Evolutionary conservation across 805 yeast species (phyloP).

Genomic region (Starmerella roubikii): DNA sequence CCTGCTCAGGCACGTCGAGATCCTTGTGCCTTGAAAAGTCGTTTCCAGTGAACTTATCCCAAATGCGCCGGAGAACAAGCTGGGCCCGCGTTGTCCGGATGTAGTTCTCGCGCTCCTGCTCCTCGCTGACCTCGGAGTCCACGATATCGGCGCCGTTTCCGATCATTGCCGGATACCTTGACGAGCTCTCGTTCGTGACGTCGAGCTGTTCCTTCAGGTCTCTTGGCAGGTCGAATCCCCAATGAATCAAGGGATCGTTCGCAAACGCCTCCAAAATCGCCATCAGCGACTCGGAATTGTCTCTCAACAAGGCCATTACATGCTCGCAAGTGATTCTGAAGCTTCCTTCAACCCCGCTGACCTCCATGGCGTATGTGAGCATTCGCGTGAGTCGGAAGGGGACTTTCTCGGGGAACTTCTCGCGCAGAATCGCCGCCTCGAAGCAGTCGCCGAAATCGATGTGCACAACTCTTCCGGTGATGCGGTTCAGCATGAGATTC

Average conservation of each 20-base stretch:
- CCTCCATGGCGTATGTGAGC: slow-evolving; percentile 98
- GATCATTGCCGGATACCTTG: slow-evolving; percentile 7
- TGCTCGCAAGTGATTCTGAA: slow-evolving; percentile 93
- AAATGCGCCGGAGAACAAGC: slow-evolving; percentile 74
- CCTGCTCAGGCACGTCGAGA: slow-evolving; percentile 75
- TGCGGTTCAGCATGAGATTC: slow-evolving; percentile 84
- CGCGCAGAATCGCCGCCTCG: slow-evolving; percentile 93
- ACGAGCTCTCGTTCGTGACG: slow-evolving; percentile 3
- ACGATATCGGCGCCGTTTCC: slow-evolving; percentile 5
- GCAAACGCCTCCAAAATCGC: slow-evolving; percentile 98
- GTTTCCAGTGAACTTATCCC: slow-evolving; percentile 85
- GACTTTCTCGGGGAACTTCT: slow-evolving; percentile 94
- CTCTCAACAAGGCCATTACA: slow-evolving; percentile 88
- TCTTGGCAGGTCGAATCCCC: slow-evolving; percentile 92
- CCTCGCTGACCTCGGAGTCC: slow-evolving; percentile 18
- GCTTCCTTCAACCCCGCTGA: slow-evolving; percentile 95
- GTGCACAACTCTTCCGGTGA: slow-evolving; percentile 90
- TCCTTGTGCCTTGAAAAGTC: slow-evolving; percentile 66
- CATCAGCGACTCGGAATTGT: slow-evolving; percentile 90
- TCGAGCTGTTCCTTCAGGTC: slow-evolving; percentile 14
- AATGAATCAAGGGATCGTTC: slow-evolving; percentile 91
- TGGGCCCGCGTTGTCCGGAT: slow-evolving; percentile 76
- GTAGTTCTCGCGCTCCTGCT: slow-evolving; percentile 17
- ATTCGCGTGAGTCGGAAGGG: slow-evolving; percentile 94
- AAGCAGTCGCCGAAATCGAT: slow-evolving; percentile 99